Evolutionary conservation across 805 yeast species (phyloP), one percentile per base, ranked within the genome.

Genomic region (Tetrapisispora taiwanensis): DNA sequence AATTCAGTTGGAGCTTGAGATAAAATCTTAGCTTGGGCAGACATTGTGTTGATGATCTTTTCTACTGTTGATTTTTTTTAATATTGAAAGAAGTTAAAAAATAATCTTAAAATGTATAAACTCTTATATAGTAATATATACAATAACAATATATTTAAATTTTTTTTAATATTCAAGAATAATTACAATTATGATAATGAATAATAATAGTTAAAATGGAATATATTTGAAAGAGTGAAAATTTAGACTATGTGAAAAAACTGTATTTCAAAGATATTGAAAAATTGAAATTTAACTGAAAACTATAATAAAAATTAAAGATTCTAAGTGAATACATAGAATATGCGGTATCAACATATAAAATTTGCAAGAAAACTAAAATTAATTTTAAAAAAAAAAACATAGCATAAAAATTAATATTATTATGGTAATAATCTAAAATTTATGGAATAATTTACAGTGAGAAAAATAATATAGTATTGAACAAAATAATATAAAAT

Each of bases 1-100:
- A 92, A 88, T 78, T 92, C 97, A 71, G 92, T 72, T 78, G 98
- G 97, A 68, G 85, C 85, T 70, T 83, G 81, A 69, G 88, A 81
- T 74, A 90, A 82, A 75, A 92, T 80, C 81, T 92, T 92, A 74
- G 85, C 79, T 58, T 59, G 63, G 69, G 96, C 95, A 76, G 97
- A 90, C 97, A 90, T 90, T 58, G 63, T 76, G 57, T 46, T 51
- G 42, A 45, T 43, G 46, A 46, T 51, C 42, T 26, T 31, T 39
- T 39, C 36, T 39, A 34, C 36, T 36, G 41, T 42, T 36, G 45
- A 36, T 31, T 5, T 24, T 18, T 4, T 31, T 28, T 17, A 6
- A 13, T 22, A 7, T 32, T 15, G 12, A 24, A 10, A 7, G n/a
- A 14, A 12, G 30, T 14, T 19, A 15, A 1, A 20, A n/a, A 13